Conservation (phyloP, 495 filamentous ascomycete species). For the Zalerion maritima region DNA sequence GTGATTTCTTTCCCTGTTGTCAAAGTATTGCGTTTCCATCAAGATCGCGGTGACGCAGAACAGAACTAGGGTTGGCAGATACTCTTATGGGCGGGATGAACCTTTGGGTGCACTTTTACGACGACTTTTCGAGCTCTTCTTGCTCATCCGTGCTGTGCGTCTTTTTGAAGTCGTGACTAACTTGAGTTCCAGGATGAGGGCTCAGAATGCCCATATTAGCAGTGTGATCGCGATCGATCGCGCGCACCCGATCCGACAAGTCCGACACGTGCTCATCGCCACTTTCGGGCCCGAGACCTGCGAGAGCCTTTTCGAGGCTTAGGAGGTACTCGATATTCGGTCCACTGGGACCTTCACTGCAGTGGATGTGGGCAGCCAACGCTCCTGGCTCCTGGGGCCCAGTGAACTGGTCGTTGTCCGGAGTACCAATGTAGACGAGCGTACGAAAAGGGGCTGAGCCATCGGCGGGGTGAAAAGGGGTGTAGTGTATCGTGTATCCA, state of each 20-base stretch:
- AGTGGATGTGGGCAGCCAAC: constrained; percentile 73
- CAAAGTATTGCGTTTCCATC: no score
- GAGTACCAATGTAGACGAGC: constrained; percentile 90
- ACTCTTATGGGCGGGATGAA: no score
- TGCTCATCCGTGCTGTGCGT: constrained; percentile 41
- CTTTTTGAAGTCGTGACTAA: constrained; percentile 27
- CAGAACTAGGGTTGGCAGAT: constrained; percentile 10
- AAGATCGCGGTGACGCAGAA: constrained; percentile 14
- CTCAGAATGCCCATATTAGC: constrained; percentile 11
- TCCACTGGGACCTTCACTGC: constrained; percentile 68
- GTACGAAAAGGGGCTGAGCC: constrained; percentile 24
- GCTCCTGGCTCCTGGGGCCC: constrained; percentile 65
- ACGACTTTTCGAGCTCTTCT: constrained; percentile 41
- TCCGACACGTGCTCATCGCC: constrained; percentile 72
- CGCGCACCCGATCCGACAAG: constrained; percentile 40
- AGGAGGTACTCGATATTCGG: constrained; percentile 86
- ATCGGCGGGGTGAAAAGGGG: constrained; percentile 54
- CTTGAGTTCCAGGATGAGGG: constrained; percentile 11
- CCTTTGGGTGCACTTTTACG: no score
- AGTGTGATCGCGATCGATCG: constrained; percentile 27
- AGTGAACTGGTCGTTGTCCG: constrained; percentile 84
- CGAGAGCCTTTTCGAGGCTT: constrained; percentile 61
- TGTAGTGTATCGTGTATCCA: constrained; percentile 84
- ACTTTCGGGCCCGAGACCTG: constrained; percentile 58
- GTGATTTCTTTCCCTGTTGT: no score